Evolutionary conservation across 2,329 filamentous ascomycete genomes (phyloP), one percentile per base, ranked within the genome.

Genomic region (Xylariaceae sp.): DNA sequence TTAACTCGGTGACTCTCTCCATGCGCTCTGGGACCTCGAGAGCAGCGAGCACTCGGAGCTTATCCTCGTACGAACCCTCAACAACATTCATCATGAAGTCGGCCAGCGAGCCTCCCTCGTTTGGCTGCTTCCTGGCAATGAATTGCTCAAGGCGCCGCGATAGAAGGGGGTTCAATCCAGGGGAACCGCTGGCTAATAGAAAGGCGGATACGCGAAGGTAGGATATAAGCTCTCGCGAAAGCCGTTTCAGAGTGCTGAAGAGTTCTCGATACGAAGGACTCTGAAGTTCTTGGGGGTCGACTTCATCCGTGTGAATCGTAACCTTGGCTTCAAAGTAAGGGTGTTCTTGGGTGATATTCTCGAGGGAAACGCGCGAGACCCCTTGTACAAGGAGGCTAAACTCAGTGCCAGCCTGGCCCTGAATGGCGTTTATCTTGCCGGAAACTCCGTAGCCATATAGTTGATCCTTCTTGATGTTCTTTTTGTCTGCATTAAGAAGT

Each of bases 21-120:
- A 98, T 81, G 40, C 95, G 83, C 45, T 89, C 85, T 64, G 90
- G 89, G 45, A 95, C 80, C 66, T 93, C 87, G 4, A 96, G 75
- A 0, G 92, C 87, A n/a, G 91, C 85, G 37, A 99, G 79, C 16
- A 99, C 85, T 53, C 90, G 86, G 51, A 99, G 81, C 73, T 96
- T 97, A 70, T 99, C 95, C 72, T 96, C 91, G 61, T 96, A 89
- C 9, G 86, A 89, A 48, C 89, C 88, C 61, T 96, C 91, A 2
- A 96, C 85, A 20, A 98, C 84, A 70, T 96, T 96, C 40, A 91
- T 89, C 91, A 99, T 97, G 71, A 98, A 98, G 72, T 99, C 95
- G 6, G 95, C 93, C 9, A 99, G 81, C 7, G 86, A 78, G 2
- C 93, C 93, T 1, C 93, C 93, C 64, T 98, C 92, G 42, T 85